Base-by-base conservation (phyloP, 345 rosid genomes). In the Turnera subulata region DNA sequence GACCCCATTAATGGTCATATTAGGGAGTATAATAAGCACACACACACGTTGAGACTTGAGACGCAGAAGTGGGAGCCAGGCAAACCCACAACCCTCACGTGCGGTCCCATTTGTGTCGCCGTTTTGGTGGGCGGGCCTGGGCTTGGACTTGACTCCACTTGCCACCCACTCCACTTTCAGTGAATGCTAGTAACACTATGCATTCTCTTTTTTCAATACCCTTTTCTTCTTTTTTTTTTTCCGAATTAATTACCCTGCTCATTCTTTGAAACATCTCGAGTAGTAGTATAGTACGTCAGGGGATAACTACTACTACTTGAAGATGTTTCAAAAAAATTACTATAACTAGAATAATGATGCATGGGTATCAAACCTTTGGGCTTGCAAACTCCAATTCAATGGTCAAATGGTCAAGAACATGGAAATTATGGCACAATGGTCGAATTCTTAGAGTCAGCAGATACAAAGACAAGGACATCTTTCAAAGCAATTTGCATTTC, bases 61-160 rank as follows among this genome's bases (percentile, higher is more conserved):
- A 57, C 68, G 64, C 76, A 73, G 26, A 62, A 54, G 56, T 63
- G 79, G 75, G 81, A 22, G 71, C 80, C 76, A 17, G 21, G 13
- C 25, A 46, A 66, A 61, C 32, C 24, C 45, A 42, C 58, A 61
- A 17, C 12, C 40, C 39, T 66, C 82, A 81, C 82, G 83, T 72
- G 86, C 71, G 73, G 73, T 61, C 47, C 81, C 84, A 15, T 61
- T 40, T 58, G 61, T 71, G 78, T 74, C 88, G 88, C 88, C 97
- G 85, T 76, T 82, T 80, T 12, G 87, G 70, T 73, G 83, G 80
- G 53, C 67, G 86, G 73, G 82, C 78, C 66, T 52, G 58, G 62
- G 73, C 71, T 52, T 50, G 17, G 50, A 60, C 56, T 65, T 64
- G 58, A 73, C 70, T 56, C 60, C 56, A 44, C 58, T 11, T 2